A percentile compares a stretch with the other conserved stretches of the same genome.
These are phyloP conservation scores for Noccaea caerulescens DNA, from an alignment of 345 rosid genomes.

Conservation along the genomic window DNA sequence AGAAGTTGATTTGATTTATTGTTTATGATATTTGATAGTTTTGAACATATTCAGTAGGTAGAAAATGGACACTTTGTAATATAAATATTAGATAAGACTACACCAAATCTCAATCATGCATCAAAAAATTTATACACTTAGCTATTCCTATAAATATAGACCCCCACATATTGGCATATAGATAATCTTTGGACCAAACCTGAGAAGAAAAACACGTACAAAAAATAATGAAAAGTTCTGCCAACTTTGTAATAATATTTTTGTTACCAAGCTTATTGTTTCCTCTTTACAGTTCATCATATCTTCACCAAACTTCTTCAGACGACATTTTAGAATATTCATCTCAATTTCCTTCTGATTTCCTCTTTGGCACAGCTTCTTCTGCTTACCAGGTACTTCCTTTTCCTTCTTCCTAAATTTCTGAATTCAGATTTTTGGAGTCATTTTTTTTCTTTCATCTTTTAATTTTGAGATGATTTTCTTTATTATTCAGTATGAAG, in stretches of 20 bases:
- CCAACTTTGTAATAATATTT: constrained; percentile 13
- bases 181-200: not conserved
- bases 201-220: constrained; percentile 11
- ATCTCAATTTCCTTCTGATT: constrained; percentile 54
- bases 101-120: constrained; percentile 35
- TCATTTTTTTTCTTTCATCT: not conserved
- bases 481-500: constrained; percentile 52
- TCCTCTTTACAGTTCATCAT: constrained; percentile 22
- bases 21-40: not conserved
- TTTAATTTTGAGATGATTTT: not conserved
- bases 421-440: not conserved
- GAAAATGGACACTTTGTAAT: constrained; percentile 5
- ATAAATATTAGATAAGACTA: constrained; percentile 10
- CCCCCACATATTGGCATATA: not conserved
- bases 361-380: constrained; percentile 83
- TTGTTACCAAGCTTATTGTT: constrained; percentile 30
- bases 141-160: constrained; percentile 30
- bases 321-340: not conserved
- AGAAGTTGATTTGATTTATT: constrained; percentile 4
- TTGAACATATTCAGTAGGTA: constrained; percentile 29
- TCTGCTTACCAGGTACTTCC: constrained; percentile 70
- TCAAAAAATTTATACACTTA: not conserved
- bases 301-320: constrained; percentile 22
- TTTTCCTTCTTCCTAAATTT: not conserved
- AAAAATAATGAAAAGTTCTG: constrained; percentile 29